A percentile compares a stretch with the other conserved stretches of the same genome.
These are phyloP conservation scores for Blastobotrys raffinosifermentans DNA, from an alignment of 1,139 yeast species.

Conservation along the genomic window DNA sequence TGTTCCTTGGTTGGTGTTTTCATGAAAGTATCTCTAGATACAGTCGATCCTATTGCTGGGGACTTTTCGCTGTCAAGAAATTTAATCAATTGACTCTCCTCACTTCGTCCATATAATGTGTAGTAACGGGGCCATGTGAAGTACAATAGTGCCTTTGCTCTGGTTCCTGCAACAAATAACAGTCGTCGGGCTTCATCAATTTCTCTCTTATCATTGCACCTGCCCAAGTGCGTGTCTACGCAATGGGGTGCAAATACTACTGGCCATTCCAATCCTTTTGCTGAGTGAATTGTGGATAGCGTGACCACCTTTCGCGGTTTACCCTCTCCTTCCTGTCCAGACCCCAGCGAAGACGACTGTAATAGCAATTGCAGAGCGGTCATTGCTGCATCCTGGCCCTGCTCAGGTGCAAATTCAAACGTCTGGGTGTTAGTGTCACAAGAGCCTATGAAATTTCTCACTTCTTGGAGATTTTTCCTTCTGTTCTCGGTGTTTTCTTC, in stretches of 20 bases:
- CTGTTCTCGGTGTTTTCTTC: too few relatives aligned
- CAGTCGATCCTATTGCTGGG: background rate
- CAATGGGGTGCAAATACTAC: conserved; percentile 58
- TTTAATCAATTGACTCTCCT: too few relatives aligned
- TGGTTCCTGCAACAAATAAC: conserved; percentile 79
- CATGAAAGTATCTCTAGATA: conserved; percentile 1
- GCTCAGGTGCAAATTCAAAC: too few relatives aligned
- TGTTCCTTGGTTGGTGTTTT: background rate
- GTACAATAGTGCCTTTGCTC: conserved; percentile 57
- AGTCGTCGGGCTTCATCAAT: conserved; percentile 70
- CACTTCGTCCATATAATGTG: too few relatives aligned
- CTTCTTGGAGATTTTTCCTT: too few relatives aligned
- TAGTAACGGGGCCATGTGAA: conserved; percentile 25
- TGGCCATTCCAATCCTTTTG: conserved; percentile 96
- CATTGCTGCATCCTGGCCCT: too few relatives aligned
- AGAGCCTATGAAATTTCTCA: too few relatives aligned
- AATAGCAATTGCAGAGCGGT: too few relatives aligned
- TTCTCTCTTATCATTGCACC: conserved; percentile 6
- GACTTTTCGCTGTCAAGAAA: too few relatives aligned
- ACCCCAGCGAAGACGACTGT: too few relatives aligned
- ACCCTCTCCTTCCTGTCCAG: too few relatives aligned
- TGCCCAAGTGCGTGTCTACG: conserved; percentile 34
- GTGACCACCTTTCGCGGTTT: conserved; percentile 30
- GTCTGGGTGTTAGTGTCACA: too few relatives aligned
- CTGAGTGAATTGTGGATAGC: conserved; percentile 77